Evolutionary conservation across 352 stramenopile genomes (phyloP), one percentile per base, ranked within the genome.

Genomic region (Pythium vanterpoolii): DNA sequence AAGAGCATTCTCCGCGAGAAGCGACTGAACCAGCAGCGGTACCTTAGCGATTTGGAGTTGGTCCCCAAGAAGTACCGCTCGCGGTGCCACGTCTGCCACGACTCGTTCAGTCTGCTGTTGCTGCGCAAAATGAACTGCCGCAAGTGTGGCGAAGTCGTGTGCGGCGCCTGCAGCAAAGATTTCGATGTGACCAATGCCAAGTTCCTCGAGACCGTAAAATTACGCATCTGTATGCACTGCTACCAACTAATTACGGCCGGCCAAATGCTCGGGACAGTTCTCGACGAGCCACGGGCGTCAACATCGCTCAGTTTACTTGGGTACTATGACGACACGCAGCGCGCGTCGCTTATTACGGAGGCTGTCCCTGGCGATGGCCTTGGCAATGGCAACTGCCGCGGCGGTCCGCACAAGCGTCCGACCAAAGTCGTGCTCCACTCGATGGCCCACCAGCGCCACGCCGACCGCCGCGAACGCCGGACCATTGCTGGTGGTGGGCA

Each of bases 101-200:
- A 93, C 62, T 90, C 79, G 44, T 95, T 95, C 66, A 85, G 76
- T n/a, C 53, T 95, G 36, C 61, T 95, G 65, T 46, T 92, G 54
- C 59, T 93, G 43, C 77, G 83, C 56, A 95, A 95, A 53, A 69
- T 93, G 50, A 91, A 89, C 59, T 95, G 86, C 60, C 78, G 86
- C 33, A 95, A 95, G 62, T 95, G 86, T 47, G 86, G 86, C 4
- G 84, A 95, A 68, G 86, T 95, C 11, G 84, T 95, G 11, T 95
- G 86, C 47, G 84, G 82, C n/a, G 80, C 81, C 0, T 95, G 86
- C 47, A 89, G 76, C 71, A 95, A 90, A 49, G 83, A 89, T 28
- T 95, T 90, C 69, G 83, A 91, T 36, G 64, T 79, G 16, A 72
- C 55, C 31, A 81, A 69, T 74, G 75, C 66, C 72, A 86, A 69